These are phyloP conservation scores for Alternaria triticina DNA, from an alignment of 2,329 filamentous ascomycete species.

Conservation along the genomic window DNA sequence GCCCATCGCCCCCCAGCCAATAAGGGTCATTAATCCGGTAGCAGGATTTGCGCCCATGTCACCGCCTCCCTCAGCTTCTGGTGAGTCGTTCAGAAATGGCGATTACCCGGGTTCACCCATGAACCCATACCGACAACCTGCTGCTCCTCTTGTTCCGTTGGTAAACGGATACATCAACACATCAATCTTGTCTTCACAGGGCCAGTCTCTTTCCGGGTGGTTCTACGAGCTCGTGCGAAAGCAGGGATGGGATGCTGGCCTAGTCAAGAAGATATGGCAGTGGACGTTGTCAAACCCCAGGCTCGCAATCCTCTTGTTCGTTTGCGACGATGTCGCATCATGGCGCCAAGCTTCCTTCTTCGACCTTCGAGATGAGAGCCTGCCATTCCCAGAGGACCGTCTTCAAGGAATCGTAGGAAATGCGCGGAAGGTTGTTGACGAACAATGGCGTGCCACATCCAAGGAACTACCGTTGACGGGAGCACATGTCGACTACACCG, in stretches of 20 bases:
- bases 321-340: constrained; percentile 49
- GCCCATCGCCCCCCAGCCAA: constrained; percentile 45
- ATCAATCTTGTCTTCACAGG: constrained; percentile 43
- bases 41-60: constrained; percentile 45
- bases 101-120: constrained; percentile 41
- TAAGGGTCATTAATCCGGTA: constrained; percentile 41
- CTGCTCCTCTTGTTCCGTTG: constrained; percentile 34
- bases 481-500: constrained; percentile 45
- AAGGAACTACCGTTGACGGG: constrained; percentile 49
- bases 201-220: constrained; percentile 46
- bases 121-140: constrained; percentile 45
- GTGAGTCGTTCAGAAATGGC: constrained; percentile 35
- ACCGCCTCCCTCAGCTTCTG: constrained; percentile 35
- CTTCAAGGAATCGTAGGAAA: constrained; percentile 48
- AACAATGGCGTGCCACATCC: constrained; percentile 50
- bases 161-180: constrained; percentile 48
- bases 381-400: constrained; percentile 47
- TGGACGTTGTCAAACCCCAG: constrained; percentile 50
- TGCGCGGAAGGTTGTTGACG: constrained; percentile 46
- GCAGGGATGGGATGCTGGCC: constrained; percentile 43
- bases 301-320: constrained; percentile 46
- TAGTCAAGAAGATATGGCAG: constrained; percentile 48
- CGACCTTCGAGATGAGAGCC: constrained; percentile 46
- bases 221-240: constrained; percentile 46
- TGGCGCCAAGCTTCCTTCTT: constrained; percentile 48